Conservation (phyloP, 2,329 filamentous ascomycete genomes). For the Didymella pinodella region DNA sequence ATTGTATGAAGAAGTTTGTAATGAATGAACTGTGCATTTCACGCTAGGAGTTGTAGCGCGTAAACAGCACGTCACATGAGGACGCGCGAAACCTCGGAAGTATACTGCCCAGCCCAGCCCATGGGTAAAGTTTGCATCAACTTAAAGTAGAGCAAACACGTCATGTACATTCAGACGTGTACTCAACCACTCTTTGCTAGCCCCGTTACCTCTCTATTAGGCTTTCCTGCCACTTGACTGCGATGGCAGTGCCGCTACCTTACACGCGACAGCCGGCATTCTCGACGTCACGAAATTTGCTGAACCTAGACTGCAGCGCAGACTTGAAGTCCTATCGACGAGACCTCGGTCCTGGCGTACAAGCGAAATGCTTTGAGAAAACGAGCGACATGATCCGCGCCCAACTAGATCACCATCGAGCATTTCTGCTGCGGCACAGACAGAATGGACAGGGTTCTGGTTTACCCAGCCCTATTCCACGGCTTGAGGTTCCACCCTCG, state of each 20-base stretch:
- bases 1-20: neutral
- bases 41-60: slow-evolving; percentile 6
- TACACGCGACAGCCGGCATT: slow-evolving; percentile 22
- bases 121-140: slow-evolving; percentile 14
- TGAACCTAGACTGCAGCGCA: slow-evolving; percentile 35
- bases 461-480: slow-evolving; percentile 21
- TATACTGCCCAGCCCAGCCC: slow-evolving; percentile 5
- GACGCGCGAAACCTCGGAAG: slow-evolving; percentile 8
- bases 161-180: slow-evolving; percentile 2
- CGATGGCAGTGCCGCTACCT: slow-evolving; percentile 21
- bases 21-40: slow-evolving; percentile 1
- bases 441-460: slow-evolving; percentile 15
- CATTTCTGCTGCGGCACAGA: slow-evolving; percentile 26
- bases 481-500: slow-evolving; percentile 15
- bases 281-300: slow-evolving; percentile 23
- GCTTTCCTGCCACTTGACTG: slow-evolving; percentile 1
- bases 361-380: slow-evolving; percentile 30
- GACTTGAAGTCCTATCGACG: slow-evolving; percentile 33
- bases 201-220: neutral
- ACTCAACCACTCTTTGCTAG: slow-evolving; percentile 4
- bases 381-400: slow-evolving; percentile 31
- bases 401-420: slow-evolving; percentile 33
- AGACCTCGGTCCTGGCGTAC: slow-evolving; percentile 34
- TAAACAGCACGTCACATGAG: slow-evolving; percentile 16
- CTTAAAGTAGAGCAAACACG: slow-evolving; percentile 4